Evolutionary conservation across 2,329 filamentous ascomycete genomes (phyloP).

Genomic region (Xenoacremonium recifei): DNA sequence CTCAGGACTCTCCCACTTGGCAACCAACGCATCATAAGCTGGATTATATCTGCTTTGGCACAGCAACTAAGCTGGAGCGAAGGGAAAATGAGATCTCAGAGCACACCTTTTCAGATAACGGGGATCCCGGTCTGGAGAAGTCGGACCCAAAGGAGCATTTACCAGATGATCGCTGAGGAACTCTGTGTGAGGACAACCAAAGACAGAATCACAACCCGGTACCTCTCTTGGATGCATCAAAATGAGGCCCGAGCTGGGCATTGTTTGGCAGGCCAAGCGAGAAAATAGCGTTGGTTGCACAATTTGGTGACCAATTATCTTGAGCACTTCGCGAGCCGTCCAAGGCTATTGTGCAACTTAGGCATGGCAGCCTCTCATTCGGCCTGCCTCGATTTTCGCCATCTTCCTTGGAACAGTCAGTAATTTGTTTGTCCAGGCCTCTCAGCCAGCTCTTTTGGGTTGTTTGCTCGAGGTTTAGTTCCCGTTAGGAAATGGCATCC

Average conservation of each 20-base stretch:
- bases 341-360: conserved; percentile 4
- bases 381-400: no score
- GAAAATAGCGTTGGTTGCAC: conserved; percentile 12
- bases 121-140: no score
- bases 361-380: neutral
- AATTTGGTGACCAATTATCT: conserved; percentile 19
- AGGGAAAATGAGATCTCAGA: no score
- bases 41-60: no score
- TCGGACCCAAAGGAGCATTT: no score
- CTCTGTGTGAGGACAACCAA: conserved; percentile 2
- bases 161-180: conserved; percentile 1
- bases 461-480: no score
- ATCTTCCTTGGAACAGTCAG: neutral
- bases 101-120: no score
- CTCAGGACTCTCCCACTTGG: no score
- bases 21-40: no score
- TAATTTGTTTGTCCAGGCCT: conserved; percentile 1
- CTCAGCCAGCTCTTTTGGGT: no score
- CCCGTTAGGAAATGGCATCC: no score
- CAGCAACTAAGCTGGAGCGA: no score
- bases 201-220: conserved; percentile 3
- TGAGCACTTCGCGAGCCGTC: conserved; percentile 15
- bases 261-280: conserved; percentile 27
- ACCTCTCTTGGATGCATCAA: conserved; percentile 6
- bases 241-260: conserved; percentile 5